phyloP scores from a whole-genome alignment of 345 rosid genomes.

The Hirschfeldia incana region DNA sequence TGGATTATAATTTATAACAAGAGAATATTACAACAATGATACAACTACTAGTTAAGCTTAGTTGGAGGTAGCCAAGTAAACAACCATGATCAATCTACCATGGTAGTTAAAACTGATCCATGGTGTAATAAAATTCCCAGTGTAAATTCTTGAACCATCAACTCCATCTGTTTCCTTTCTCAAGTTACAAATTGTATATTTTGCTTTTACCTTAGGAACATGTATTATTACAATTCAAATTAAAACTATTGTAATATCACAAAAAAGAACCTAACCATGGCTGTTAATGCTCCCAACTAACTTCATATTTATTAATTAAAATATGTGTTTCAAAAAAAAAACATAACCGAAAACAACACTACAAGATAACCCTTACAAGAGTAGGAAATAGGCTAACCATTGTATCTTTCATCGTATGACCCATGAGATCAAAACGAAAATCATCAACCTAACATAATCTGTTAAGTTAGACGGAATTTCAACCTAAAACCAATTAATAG shows the following conservation, averaged over 20 bases:
- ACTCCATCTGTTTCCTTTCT: slow-evolving; percentile 73
- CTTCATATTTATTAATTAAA: too few relatives aligned
- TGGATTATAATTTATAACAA: too few relatives aligned
- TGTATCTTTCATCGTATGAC: slow-evolving; percentile 86
- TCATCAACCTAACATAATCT: slow-evolving; percentile 71
- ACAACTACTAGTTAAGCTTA: not conserved
- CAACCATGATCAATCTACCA: not conserved
- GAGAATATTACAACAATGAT: too few relatives aligned
- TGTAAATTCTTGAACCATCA: slow-evolving; percentile 75
- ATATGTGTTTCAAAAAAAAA: not conserved
- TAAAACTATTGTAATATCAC: not conserved
- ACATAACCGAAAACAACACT: slow-evolving; percentile 2
- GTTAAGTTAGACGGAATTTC: too few relatives aligned
- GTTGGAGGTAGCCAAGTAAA: not conserved
- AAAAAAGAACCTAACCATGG: not conserved
- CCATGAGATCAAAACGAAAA: slow-evolving; percentile 96
- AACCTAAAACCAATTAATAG: too few relatives aligned
- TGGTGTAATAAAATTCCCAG: too few relatives aligned
- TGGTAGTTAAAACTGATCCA: too few relatives aligned
- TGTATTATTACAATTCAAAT: not conserved
- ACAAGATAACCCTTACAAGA: slow-evolving; percentile 7
- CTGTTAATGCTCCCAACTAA: too few relatives aligned
- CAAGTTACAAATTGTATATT: slow-evolving; percentile 59
- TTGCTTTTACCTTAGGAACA: slow-evolving; percentile 67
- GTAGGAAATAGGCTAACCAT: slow-evolving; percentile 60